Base-by-base conservation (phyloP, 2,329 filamentous ascomycete genomes). In the Cryphonectria parasitica region DNA sequence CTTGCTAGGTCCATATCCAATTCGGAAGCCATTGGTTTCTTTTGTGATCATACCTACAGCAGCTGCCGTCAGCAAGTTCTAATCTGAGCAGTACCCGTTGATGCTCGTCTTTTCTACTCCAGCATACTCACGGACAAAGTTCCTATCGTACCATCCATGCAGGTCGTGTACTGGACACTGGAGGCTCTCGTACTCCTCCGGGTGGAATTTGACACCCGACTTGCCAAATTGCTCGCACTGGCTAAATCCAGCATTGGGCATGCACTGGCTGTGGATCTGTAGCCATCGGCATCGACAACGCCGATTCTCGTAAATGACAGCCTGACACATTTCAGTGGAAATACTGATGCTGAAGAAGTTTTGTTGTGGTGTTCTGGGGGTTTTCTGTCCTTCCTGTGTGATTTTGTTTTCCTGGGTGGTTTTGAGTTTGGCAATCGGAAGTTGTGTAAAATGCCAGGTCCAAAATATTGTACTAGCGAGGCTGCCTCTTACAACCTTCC, bases 211-310 rank as follows among this genome's bases (percentile, higher is more conserved):
- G 66, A 81, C 76, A 31, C 75, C 70, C 67, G 81, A 80, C 73
- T 81, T 79, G 68, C 79, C 77, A 73, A 88, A 85, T 52, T 69
- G 72, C 0, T 78, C 75, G 77, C 87, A 89, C 39, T 78, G 84
- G 71, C 77, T 78, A 78, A 89, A 88, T 71, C 86, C 85, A 77
- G 81, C 81, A 17, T 83, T 83, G 0, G 84, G 84, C 4, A 75
- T 80, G 79, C 87, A 89, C 7, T 84, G 82, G 61, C 78, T 72
- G 3, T 77, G 77, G 75, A 89, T 81, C 71, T 82, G 76, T 58
- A 85, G 81, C 87, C 87, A 89, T 74, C 80, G 82, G 80, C 88
- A 87, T 15, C 80, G 79, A 82, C 87, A 89, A 71, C 74, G 74
- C 65, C 82, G 83, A 77, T 86, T 83, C 70, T 80, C 79, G 77